phyloP scores from a whole-genome alignment of 2,329 filamentous ascomycete species.

The Diaporthe citriasiana region DNA sequence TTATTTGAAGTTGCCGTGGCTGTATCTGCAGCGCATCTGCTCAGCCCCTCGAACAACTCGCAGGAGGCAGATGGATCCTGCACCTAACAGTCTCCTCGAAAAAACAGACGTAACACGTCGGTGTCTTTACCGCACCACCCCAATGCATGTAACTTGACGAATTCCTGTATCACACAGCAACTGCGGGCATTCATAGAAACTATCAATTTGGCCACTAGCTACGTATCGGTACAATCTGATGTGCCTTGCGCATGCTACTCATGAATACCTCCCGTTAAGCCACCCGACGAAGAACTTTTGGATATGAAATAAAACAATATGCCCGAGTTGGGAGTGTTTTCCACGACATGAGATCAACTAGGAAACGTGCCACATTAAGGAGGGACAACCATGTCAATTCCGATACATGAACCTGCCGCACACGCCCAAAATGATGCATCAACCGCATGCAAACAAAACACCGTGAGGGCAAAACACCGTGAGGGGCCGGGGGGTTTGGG shows the following conservation, averaged over 20 bases:
- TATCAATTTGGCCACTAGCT: constrained; percentile 13
- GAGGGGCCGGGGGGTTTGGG: not conserved
- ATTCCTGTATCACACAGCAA: not conserved
- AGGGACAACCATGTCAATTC: constrained; percentile 27
- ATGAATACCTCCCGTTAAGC: not conserved
- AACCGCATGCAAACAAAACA: not conserved
- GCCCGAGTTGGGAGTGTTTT: not conserved
- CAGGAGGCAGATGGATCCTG: too few relatives aligned
- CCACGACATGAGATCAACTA: not conserved
- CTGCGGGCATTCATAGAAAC: not conserved
- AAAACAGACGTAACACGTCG: too few relatives aligned
- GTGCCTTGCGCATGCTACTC: not conserved
- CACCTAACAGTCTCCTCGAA: too few relatives aligned
- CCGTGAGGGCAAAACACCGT: too few relatives aligned
- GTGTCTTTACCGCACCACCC: too few relatives aligned
- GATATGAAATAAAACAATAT: not conserved
- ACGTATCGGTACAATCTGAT: constrained; percentile 8
- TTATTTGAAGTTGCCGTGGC: too few relatives aligned
- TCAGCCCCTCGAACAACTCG: too few relatives aligned
- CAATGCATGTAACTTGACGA: too few relatives aligned
- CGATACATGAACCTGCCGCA: not conserved
- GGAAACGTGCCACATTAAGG: not conserved
- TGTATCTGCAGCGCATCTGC: too few relatives aligned
- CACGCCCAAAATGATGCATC: not conserved
- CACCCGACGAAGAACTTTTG: not conserved